phyloP scores from a whole-genome alignment of 805 yeast species.

The Cyberlindnera veronae region DNA sequence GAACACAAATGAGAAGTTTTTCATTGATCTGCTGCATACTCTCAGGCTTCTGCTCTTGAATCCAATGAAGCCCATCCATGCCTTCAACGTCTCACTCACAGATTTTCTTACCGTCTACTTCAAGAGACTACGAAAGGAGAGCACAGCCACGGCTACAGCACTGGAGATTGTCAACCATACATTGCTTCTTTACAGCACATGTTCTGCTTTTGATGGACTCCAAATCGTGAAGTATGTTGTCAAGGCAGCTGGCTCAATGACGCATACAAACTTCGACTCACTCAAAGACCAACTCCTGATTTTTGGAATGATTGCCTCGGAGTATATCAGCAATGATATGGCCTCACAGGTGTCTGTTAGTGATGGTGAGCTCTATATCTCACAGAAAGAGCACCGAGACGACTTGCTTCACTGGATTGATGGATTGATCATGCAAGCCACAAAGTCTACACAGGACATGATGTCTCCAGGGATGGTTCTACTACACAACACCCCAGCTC shows the following conservation, averaged over 20 bases:
- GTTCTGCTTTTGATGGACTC: slow-evolving; percentile 37
- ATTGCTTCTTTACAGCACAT: slow-evolving; percentile 39
- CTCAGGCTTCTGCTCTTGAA: slow-evolving; percentile 24
- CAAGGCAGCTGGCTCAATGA: slow-evolving; percentile 32
- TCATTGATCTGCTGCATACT: slow-evolving; percentile 27
- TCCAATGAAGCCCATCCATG: slow-evolving; percentile 24
- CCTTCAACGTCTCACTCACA: slow-evolving; percentile 21
- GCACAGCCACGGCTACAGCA: slow-evolving; percentile 30
- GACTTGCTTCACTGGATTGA: slow-evolving; percentile 18
- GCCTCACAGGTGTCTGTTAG: slow-evolving; percentile 22
- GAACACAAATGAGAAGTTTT: slow-evolving; percentile 25
- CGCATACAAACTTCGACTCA: slow-evolving; percentile 39
- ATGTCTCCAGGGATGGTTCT: slow-evolving; percentile 14
- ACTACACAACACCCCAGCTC: slow-evolving; percentile 5
- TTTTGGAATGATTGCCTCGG: slow-evolving; percentile 44
- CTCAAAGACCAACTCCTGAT: slow-evolving; percentile 41
- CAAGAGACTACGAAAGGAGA: slow-evolving; percentile 24
- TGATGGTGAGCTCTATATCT: background rate
- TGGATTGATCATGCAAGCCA: slow-evolving; percentile 2
- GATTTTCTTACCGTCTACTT: slow-evolving; percentile 23
- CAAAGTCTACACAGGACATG: background rate
- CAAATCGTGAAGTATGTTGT: slow-evolving; percentile 39
- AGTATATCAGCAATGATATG: slow-evolving; percentile 32
- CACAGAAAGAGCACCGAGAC: slow-evolving; percentile 10
- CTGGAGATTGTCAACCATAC: slow-evolving; percentile 45